A percentile compares a stretch with the other conserved stretches of the same genome.
phyloP scores from a whole-genome alignment of 305 asterid genomes.

The Nicotiana rustica region DNA sequence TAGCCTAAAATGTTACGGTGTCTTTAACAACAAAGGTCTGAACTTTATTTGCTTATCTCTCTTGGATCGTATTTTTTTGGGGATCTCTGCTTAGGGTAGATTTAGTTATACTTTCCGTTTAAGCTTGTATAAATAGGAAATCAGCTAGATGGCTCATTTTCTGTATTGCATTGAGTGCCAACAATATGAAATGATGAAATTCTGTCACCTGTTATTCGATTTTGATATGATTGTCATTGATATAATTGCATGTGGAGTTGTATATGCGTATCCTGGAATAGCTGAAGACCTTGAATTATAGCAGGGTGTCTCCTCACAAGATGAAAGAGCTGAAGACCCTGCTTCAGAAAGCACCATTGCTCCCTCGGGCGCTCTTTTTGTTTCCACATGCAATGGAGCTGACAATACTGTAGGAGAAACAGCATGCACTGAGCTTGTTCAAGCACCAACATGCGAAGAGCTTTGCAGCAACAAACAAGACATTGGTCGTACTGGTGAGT shows the following conservation, averaged over 20 bases:
- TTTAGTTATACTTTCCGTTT: not conserved
- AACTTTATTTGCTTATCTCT: not conserved
- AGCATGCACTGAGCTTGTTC: not conserved
- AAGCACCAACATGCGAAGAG: not conserved
- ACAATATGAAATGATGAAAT: not conserved
- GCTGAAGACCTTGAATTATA: not conserved
- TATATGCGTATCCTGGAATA: not conserved
- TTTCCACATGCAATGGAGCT: not conserved
- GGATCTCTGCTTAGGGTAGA: not conserved
- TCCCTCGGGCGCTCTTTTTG: not conserved
- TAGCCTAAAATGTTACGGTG: not conserved
- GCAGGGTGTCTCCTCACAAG: not conserved
- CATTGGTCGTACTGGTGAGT: not conserved
- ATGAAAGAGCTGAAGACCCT: not conserved
- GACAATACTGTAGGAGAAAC: slow-evolving; percentile 8
- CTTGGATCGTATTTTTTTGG: not conserved
- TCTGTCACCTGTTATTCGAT: not conserved
- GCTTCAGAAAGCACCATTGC: not conserved
- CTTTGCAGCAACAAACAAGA: not conserved
- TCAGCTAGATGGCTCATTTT: not conserved
- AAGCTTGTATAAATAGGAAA: not conserved
- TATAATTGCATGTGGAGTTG: not conserved
- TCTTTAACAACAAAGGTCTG: not conserved
- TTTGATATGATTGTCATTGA: not conserved
- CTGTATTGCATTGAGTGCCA: slow-evolving; percentile 2